Conservation (phyloP, 106 monocot species). For the Allium fistulosum region DNA sequence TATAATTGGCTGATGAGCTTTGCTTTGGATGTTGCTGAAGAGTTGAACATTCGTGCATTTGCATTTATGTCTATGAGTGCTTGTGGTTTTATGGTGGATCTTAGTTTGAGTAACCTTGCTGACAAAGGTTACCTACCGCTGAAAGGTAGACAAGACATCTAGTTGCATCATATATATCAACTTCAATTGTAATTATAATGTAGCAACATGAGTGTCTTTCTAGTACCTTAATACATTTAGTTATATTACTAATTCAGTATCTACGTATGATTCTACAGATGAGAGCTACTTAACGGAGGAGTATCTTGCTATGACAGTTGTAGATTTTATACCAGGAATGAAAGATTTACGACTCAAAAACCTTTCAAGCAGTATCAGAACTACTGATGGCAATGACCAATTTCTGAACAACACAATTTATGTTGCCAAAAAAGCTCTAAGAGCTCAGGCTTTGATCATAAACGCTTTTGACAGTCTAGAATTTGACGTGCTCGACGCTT, state of each 20-base stretch:
- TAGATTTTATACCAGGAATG: conserved; percentile 41
- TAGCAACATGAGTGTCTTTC: neutral
- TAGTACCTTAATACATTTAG: neutral
- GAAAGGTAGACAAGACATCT: neutral
- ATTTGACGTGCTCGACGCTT: conserved; percentile 12
- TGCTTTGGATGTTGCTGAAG: neutral
- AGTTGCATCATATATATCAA: neutral
- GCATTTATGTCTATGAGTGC: neutral
- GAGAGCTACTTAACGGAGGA: conserved; percentile 32
- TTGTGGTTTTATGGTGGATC: neutral
- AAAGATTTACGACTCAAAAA: conserved; percentile 25
- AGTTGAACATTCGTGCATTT: conserved; percentile 1
- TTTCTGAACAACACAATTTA: conserved; percentile 15
- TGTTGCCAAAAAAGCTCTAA: neutral
- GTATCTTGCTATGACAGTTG: conserved; percentile 25
- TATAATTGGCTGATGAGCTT: neutral
- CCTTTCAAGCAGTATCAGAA: conserved; percentile 28
- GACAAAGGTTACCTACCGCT: neutral
- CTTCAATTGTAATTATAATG: no score
- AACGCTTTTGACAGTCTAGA: conserved; percentile 33
- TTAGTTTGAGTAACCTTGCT: neutral
- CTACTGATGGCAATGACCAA: conserved; percentile 21
- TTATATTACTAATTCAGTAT: neutral
- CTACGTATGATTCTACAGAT: conserved; percentile 13
- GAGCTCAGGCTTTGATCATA: no score